Conservation (phyloP, 495 filamentous ascomycete species). For the Bombardia bombarda region DNA sequence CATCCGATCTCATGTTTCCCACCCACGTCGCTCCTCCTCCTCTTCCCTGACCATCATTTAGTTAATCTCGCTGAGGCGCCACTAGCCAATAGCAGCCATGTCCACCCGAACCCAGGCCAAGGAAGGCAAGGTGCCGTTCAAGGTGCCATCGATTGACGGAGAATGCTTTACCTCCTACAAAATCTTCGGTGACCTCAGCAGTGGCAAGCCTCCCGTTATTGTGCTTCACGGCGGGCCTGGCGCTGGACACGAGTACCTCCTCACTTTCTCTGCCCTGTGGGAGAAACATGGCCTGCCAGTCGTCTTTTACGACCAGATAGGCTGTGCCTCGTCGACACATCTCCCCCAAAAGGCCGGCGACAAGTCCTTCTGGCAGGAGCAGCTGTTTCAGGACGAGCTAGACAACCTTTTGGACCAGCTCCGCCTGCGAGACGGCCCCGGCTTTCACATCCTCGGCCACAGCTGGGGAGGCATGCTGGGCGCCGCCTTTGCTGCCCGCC, state of each 20-base stretch:
- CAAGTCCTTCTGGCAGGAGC: constrained; percentile 36
- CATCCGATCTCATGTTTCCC: too few relatives aligned
- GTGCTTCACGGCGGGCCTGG: constrained; percentile 43
- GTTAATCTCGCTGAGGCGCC: too few relatives aligned
- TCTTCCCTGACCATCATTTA: too few relatives aligned
- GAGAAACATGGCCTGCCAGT: constrained; percentile 25
- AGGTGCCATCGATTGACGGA: too few relatives aligned
- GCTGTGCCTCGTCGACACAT: constrained; percentile 39
- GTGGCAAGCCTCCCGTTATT: background rate
- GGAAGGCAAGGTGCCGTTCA: too few relatives aligned
- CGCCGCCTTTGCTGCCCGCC: constrained; percentile 15
- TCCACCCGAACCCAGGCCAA: too few relatives aligned
- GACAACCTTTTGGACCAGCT: constrained; percentile 40
- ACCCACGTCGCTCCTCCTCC: too few relatives aligned
- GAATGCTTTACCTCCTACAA: constrained; percentile 8
- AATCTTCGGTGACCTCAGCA: background rate
- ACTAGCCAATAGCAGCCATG: too few relatives aligned
- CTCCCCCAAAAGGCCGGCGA: constrained; percentile 35
- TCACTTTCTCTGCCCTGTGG: constrained; percentile 29
- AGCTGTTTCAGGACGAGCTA: constrained; percentile 35
- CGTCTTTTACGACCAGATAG: constrained; percentile 49
- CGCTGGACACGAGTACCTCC: constrained; percentile 28
- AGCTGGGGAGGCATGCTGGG: constrained; percentile 48
- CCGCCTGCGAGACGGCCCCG: constrained; percentile 13
- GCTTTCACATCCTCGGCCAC: constrained; percentile 38